A percentile compares a stretch with the other conserved stretches of the same genome.
These are phyloP conservation scores for Pseudogymnoascus sp. DNA, from an alignment of 2,329 filamentous ascomycete species.

Conservation along the genomic window DNA sequence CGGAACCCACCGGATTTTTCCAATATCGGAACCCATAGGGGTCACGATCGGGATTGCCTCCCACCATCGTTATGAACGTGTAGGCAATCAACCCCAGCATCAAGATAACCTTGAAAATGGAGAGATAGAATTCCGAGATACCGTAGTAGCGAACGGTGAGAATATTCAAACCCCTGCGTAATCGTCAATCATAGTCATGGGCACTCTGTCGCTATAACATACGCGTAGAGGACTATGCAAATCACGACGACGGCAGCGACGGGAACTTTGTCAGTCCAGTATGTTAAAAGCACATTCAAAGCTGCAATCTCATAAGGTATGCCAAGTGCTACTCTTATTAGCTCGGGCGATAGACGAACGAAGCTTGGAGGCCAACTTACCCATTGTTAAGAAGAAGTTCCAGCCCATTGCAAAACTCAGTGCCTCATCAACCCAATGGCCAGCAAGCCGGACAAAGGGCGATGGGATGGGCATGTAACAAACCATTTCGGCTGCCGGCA, in stretches of 20 bases:
- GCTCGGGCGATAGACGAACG: not conserved
- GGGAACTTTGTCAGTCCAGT: constrained; percentile 32
- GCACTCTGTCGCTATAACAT: not conserved
- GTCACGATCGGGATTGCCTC: constrained; percentile 67
- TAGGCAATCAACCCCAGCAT: constrained; percentile 62
- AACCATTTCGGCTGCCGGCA: constrained; percentile 46
- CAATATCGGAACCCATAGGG: constrained; percentile 65
- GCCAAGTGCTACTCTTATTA: constrained; percentile 41
- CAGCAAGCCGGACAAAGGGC: constrained; percentile 45
- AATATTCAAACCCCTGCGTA: constrained; percentile 38
- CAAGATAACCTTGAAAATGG: constrained; percentile 46
- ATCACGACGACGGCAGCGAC: constrained; percentile 30
- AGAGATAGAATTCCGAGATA: constrained; percentile 54
- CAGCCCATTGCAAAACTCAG: constrained; percentile 48
- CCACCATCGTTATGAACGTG: constrained; percentile 76
- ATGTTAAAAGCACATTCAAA: constrained; percentile 33
- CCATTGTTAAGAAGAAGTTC: constrained; percentile 48
- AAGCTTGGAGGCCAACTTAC: not conserved
- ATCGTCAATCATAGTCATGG: not conserved
- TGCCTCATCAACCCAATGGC: constrained; percentile 45
- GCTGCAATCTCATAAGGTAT: constrained; percentile 36
- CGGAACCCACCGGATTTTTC: constrained; percentile 60
- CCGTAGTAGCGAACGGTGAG: constrained; percentile 51
- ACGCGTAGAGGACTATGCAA: constrained; percentile 31
- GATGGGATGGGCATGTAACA: constrained; percentile 46